Evolutionary conservation across 129 eudicot genomes (phyloP).

Genomic region (Flaveria bidentis): DNA sequence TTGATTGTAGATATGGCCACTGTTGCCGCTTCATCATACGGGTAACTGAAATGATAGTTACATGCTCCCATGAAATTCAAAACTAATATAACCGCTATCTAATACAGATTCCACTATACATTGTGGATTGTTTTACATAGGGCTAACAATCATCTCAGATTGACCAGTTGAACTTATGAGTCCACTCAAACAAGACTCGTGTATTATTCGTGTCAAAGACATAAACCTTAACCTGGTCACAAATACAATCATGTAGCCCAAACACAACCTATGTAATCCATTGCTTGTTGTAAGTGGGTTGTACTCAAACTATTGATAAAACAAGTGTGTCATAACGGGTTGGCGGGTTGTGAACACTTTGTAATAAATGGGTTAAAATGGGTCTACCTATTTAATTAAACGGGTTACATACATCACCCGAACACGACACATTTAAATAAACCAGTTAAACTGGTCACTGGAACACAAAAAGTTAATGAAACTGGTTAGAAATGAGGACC

Average conservation of each 20-base stretch:
- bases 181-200: no score
- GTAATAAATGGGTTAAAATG: background rate
- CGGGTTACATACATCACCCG: background rate
- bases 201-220: background rate
- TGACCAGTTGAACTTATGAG: no score
- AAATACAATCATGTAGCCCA: background rate
- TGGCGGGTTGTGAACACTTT: background rate
- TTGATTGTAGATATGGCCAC: conserved; percentile 83
- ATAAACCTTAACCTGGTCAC: background rate
- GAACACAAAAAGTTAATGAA: background rate
- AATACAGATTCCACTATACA: background rate
- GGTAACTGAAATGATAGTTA: conserved; percentile 63
- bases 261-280: background rate
- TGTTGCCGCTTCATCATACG: conserved; percentile 87
- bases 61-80: background rate
- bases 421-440: background rate
- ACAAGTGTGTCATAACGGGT: background rate
- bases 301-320: background rate
- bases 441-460: background rate
- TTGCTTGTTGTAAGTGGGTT: background rate
- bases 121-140: background rate
- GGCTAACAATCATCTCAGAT: no score
- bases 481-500: background rate
- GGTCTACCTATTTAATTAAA: background rate
- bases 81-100: background rate